Evolutionary conservation across 352 stramenopile genomes (phyloP).

Genomic region (Pythium pyrilobum): DNA sequence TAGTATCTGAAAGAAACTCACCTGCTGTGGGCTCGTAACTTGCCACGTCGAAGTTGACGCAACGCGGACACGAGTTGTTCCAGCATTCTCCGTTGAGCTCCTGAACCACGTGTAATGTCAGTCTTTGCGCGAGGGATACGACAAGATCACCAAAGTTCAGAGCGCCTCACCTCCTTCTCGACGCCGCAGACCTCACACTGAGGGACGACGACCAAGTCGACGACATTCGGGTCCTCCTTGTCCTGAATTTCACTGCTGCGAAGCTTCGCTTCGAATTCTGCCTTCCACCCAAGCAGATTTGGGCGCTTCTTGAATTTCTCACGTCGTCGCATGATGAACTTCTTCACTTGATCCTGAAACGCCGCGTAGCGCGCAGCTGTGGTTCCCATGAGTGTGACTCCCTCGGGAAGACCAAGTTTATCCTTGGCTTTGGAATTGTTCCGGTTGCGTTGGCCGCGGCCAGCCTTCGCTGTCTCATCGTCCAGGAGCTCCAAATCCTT

Average conservation of each 20-base stretch:
- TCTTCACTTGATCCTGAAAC: conserved; percentile 85
- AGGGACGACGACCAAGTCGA: conserved; percentile 67
- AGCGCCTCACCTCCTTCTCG: conserved; percentile 65
- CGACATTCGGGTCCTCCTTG: conserved; percentile 41
- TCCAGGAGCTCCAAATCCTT: conserved; percentile 78
- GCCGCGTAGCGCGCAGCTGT: conserved; percentile 69
- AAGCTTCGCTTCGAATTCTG: conserved; percentile 59
- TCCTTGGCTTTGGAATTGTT: conserved; percentile 73
- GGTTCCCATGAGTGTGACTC: conserved; percentile 76
- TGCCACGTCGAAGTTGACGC: conserved; percentile 59
- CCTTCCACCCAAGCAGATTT: conserved; percentile 77
- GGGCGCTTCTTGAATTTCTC: conserved; percentile 83
- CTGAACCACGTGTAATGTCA: conserved; percentile 17
- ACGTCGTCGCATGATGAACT: conserved; percentile 72
- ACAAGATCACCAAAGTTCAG: not conserved
- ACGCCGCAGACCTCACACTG: conserved; percentile 77
- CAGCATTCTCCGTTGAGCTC: conserved; percentile 64
- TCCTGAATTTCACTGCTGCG: conserved; percentile 51
- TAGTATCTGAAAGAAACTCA: not conserved
- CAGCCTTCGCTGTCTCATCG: conserved; percentile 48
- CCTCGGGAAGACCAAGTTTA: conserved; percentile 61
- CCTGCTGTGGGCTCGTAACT: conserved; percentile 33
- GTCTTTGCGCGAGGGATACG: not conserved
- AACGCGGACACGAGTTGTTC: conserved; percentile 70
- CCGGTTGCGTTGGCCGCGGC: conserved; percentile 48